These are phyloP conservation scores for Apiospora kogelbergensis DNA, from an alignment of 2,329 filamentous ascomycete genomes.

Conservation along the genomic window DNA sequence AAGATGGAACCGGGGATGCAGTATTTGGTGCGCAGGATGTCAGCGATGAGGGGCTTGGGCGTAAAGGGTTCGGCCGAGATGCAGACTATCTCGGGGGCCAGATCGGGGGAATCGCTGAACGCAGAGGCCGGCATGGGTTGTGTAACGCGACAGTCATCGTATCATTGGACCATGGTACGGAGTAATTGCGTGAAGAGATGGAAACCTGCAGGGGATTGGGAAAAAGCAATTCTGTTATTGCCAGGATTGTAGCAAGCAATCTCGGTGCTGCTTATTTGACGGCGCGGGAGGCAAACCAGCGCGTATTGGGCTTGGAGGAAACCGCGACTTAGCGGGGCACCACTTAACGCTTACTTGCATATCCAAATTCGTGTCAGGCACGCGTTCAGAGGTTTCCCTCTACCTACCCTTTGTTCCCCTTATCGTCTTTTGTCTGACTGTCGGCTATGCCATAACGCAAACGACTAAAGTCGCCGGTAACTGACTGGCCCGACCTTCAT, in stretches of 20 bases:
- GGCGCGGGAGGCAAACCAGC: not conserved
- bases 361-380: not conserved
- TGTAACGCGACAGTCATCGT: not conserved
- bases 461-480: not conserved
- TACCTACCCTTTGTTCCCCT: not conserved
- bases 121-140: slow-evolving; percentile 26
- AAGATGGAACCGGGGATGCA: slow-evolving; percentile 50
- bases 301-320: not conserved
- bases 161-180: not conserved
- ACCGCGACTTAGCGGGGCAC: not conserved
- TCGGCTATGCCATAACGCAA: not conserved
- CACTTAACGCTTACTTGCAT: not conserved
- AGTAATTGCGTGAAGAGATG: not conserved
- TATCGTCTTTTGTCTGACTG: not conserved
- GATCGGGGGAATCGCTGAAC: slow-evolving; percentile 10
- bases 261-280: not conserved
- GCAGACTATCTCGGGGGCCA: slow-evolving; percentile 27
- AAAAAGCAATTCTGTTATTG: not conserved
- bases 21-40: slow-evolving; percentile 47
- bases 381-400: not conserved
- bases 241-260: not conserved
- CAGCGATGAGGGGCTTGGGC: slow-evolving; percentile 42
- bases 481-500: not conserved
- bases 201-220: not conserved
- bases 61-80: slow-evolving; percentile 29